These are phyloP conservation scores for Parafenestella ontariensis DNA, from an alignment of 2,329 filamentous ascomycete species.

Conservation along the genomic window DNA sequence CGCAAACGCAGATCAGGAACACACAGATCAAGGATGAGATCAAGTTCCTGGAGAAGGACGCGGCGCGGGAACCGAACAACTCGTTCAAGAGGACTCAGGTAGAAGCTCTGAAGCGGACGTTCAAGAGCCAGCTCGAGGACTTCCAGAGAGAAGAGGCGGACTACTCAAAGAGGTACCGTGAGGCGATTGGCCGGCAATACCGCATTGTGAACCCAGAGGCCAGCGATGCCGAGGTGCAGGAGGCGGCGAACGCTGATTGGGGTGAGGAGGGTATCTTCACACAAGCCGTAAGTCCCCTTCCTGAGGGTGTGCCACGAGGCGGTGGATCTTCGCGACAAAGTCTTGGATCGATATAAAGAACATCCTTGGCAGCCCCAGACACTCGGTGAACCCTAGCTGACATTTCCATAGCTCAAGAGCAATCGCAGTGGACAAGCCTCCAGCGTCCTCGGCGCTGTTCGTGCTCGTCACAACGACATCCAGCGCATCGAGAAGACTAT, in stretches of 20 bases:
- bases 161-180: constrained; percentile 74
- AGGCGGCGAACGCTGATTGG: constrained; percentile 75
- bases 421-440: constrained; percentile 77
- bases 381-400: constrained; percentile 8
- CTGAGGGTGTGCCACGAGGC: no score
- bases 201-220: constrained; percentile 82
- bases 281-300: constrained; percentile 68
- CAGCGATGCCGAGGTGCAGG: constrained; percentile 72
- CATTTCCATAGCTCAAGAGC: constrained; percentile 66
- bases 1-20: constrained; percentile 75
- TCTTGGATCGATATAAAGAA: no score
- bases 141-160: constrained; percentile 75
- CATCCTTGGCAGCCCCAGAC: no score
- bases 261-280: constrained; percentile 82
- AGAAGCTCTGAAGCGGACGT: constrained; percentile 72
- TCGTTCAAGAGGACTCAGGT: constrained; percentile 74
- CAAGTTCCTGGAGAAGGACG: constrained; percentile 75
- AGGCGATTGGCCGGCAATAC: constrained; percentile 82
- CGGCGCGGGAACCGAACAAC: constrained; percentile 68
- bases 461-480: constrained; percentile 83
- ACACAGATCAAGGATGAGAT: constrained; percentile 80
- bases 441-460: constrained; percentile 77
- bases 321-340: no score
- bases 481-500: constrained; percentile 80
- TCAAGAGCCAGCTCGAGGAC: constrained; percentile 73